phyloP scores from a whole-genome alignment of 2,329 filamentous ascomycete species.

The Cladosporium cucumerinum region DNA sequence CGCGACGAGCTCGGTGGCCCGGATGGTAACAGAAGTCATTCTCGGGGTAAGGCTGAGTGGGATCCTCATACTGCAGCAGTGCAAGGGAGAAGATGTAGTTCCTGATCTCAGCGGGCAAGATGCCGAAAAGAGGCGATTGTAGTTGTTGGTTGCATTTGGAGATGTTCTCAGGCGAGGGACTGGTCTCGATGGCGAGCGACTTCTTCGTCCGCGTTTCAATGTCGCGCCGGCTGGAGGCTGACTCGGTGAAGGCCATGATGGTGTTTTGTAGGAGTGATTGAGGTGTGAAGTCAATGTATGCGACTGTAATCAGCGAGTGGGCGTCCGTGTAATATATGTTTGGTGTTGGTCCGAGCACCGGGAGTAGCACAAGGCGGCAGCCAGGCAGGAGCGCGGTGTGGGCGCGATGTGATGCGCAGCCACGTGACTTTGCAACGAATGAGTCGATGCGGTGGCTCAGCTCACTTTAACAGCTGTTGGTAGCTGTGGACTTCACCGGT shows the following conservation, averaged over 20 bases:
- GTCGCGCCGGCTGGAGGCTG: background rate
- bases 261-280: background rate
- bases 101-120: constrained; percentile 35
- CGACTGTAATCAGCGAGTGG: background rate
- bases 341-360: background rate
- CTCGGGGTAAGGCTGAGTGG: constrained; percentile 24
- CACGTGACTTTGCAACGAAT: background rate
- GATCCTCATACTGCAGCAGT: constrained; percentile 31
- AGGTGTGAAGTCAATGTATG: background rate
- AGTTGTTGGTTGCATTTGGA: background rate
- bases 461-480: background rate
- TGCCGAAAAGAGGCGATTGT: constrained; percentile 23
- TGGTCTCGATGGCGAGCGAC: background rate
- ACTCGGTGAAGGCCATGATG: background rate
- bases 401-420: background rate
- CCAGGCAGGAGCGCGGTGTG: background rate
- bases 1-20: constrained; percentile 29
- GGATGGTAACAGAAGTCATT: constrained; percentile 34
- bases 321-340: background rate
- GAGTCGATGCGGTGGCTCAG: background rate
- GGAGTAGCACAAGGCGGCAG: background rate
- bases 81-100: constrained; percentile 36
- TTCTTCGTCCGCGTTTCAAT: background rate
- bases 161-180: background rate
- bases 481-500: background rate